Percentiles rank a stretch among this genome's conserved stretches.
These are phyloP conservation scores for Neonectria neomacrospora DNA, from an alignment of 2,329 filamentous ascomycete species.

Conservation along the genomic window DNA sequence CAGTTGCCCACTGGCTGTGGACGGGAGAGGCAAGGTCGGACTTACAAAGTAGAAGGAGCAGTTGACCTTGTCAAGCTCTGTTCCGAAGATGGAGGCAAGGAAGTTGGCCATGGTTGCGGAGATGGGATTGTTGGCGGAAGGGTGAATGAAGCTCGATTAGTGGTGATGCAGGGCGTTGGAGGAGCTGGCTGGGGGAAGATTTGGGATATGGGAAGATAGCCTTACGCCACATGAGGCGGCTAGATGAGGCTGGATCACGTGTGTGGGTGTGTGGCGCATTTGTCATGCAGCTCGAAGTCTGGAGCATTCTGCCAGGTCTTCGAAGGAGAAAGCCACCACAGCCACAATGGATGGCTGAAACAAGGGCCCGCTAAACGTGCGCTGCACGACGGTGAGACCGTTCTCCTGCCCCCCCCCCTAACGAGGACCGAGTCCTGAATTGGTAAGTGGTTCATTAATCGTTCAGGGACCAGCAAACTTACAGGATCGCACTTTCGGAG, in stretches of 20 bases:
- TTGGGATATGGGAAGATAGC: slow-evolving; percentile 36
- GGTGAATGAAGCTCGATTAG: slow-evolving; percentile 8
- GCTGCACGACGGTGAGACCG: slow-evolving; percentile 6
- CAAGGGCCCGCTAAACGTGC: slow-evolving; percentile 6
- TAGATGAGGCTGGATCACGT: slow-evolving; percentile 46
- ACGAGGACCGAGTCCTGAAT: slow-evolving; percentile 9
- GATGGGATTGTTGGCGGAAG: slow-evolving; percentile 13
- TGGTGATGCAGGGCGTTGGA: slow-evolving; percentile 19
- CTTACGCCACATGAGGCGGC: slow-evolving; percentile 40
- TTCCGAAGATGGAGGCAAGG: slow-evolving; percentile 98
- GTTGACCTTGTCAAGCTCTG: slow-evolving; percentile 99
- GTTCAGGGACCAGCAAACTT: slow-evolving; percentile 16
- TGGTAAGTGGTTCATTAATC: slow-evolving; percentile 23
- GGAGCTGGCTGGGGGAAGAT: slow-evolving; percentile 32
- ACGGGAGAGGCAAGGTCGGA: slow-evolving; percentile 9
- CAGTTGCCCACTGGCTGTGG: not conserved
- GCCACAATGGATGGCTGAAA: slow-evolving; percentile 21
- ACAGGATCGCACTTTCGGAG: slow-evolving; percentile 8
- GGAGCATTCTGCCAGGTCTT: slow-evolving; percentile 21
- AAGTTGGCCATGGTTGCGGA: slow-evolving; percentile 85
- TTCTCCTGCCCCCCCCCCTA: slow-evolving; percentile 5
- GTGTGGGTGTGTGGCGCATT: slow-evolving; percentile 45
- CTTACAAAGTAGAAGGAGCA: slow-evolving; percentile 89
- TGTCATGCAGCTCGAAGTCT: slow-evolving; percentile 26
- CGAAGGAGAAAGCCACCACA: slow-evolving; percentile 6